These are phyloP conservation scores for Lactarius trivialis DNA, from an alignment of 768 basidiomycete genomes.

Conservation along the genomic window DNA sequence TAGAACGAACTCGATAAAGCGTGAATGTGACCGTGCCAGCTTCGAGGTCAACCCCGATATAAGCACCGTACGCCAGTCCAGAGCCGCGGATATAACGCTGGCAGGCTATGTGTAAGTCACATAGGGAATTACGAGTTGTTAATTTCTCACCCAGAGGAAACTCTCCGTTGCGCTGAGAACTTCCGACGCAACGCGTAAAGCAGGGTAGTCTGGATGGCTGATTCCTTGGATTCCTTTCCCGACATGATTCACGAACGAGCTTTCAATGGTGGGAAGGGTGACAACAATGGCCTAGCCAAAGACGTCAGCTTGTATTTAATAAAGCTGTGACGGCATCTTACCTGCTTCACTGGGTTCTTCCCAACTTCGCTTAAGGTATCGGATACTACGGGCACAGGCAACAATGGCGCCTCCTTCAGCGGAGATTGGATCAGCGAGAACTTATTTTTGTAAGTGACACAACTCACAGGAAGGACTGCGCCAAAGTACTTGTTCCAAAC, in stretches of 20 bases:
- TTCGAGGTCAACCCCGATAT: constrained; percentile 67
- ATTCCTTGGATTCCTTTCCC: constrained; percentile 77
- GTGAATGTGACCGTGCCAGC: constrained; percentile 69
- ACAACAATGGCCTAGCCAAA: constrained; percentile 68
- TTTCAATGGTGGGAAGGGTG: constrained; percentile 90
- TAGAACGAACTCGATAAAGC: constrained; percentile 61
- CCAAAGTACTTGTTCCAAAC: constrained; percentile 69
- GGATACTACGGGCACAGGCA: constrained; percentile 57
- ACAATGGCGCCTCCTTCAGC: constrained; percentile 47
- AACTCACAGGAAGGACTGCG: constrained; percentile 48
- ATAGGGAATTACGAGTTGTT: background rate
- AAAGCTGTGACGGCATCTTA: constrained; percentile 28
- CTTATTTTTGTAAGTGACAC: background rate
- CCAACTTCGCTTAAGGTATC: constrained; percentile 75
- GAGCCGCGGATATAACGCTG: constrained; percentile 88
- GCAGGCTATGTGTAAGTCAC: constrained; percentile 1
- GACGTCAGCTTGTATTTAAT: constrained; percentile 2
- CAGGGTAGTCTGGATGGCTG: constrained; percentile 75
- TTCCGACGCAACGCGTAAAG: constrained; percentile 77
- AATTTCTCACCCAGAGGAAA: constrained; percentile 72
- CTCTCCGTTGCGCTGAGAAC: constrained; percentile 91
- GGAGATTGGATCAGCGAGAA: background rate
- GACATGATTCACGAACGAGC: constrained; percentile 74
- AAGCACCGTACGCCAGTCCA: constrained; percentile 92
- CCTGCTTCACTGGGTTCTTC: constrained; percentile 63